Conservation (phyloP, 495 filamentous ascomycete species). For the Aspergillus cristatus region DNA sequence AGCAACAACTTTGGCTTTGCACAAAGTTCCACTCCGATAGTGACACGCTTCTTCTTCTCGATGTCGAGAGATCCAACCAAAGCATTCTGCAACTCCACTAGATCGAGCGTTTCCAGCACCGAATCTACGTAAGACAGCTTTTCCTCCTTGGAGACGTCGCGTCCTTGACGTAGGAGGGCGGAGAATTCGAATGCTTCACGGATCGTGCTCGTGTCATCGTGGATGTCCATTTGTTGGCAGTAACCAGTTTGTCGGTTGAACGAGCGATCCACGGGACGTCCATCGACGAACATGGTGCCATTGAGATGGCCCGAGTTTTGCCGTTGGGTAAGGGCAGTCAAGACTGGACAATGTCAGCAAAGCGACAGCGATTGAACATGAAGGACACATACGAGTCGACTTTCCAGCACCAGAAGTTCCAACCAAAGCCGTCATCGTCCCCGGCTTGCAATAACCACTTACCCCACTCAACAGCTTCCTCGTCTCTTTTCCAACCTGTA, state of each 20-base stretch:
- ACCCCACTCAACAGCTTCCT: conserved; percentile 60
- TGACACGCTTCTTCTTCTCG: conserved; percentile 56
- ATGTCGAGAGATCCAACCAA: conserved; percentile 67
- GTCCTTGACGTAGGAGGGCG: conserved; percentile 69
- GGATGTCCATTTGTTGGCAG: conserved; percentile 84
- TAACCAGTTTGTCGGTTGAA: conserved; percentile 79
- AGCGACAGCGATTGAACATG: background rate
- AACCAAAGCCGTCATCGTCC: conserved; percentile 71
- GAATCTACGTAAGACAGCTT: conserved; percentile 78
- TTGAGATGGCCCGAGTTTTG: conserved; percentile 68
- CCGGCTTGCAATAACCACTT: conserved; percentile 69
- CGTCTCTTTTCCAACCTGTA: conserved; percentile 57
- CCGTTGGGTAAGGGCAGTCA: conserved; percentile 67
- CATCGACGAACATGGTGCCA: conserved; percentile 68
- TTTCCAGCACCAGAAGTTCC: conserved; percentile 82
- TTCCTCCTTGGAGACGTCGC: conserved; percentile 52
- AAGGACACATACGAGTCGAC: conserved; percentile 54
- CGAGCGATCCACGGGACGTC: conserved; percentile 50
- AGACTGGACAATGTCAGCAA: conserved; percentile 23
- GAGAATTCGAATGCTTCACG: conserved; percentile 83
- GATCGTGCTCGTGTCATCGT: conserved; percentile 70
- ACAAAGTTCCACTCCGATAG: conserved; percentile 76
- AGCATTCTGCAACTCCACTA: conserved; percentile 74
- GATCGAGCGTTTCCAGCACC: conserved; percentile 68
- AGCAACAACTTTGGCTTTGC: conserved; percentile 62